Evolutionary conservation across 2,329 filamentous ascomycete species (phyloP).

Genomic region (Nannizzia gypsea): DNA sequence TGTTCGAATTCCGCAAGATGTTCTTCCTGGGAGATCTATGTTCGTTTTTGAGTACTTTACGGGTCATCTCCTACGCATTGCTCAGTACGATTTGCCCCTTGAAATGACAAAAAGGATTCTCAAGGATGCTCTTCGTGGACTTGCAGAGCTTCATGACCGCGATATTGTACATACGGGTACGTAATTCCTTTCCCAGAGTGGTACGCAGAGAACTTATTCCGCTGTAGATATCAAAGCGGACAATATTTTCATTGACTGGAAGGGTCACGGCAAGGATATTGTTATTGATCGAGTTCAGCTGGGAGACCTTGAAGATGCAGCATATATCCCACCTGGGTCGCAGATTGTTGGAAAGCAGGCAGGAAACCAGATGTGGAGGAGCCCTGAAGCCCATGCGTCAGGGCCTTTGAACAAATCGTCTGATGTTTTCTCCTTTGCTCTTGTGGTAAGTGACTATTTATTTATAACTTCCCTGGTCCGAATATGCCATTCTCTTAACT

Average conservation of each 20-base stretch:
- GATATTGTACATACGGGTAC: conserved; percentile 26
- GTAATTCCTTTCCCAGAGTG: not conserved
- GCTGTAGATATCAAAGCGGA: conserved; percentile 25
- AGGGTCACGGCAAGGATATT: not conserved
- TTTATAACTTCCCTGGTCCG: not conserved
- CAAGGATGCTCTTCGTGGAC: conserved; percentile 30
- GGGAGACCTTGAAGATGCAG: conserved; percentile 18
- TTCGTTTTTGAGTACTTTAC: conserved; percentile 37
- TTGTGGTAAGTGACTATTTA: conserved; percentile 11
- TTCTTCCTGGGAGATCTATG: conserved; percentile 34
- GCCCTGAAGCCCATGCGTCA: conserved; percentile 21
- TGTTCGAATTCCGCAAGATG: conserved; percentile 29
- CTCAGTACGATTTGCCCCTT: conserved; percentile 28
- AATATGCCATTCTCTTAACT: too few relatives aligned
- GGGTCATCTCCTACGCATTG: conserved; percentile 34
- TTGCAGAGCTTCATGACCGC: conserved; percentile 27
- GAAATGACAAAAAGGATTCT: conserved; percentile 30
- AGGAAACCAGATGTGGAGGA: conserved; percentile 23
- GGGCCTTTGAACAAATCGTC: conserved; percentile 16
- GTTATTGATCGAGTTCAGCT: conserved; percentile 17
- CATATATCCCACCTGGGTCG: conserved; percentile 8
- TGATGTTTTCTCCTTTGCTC: conserved; percentile 16
- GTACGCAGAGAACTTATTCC: not conserved
- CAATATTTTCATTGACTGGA: conserved; percentile 24
- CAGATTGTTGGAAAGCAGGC: too few relatives aligned